Base-by-base conservation (phyloP, 2,329 filamentous ascomycete species). In the Eurotiales sp. region DNA sequence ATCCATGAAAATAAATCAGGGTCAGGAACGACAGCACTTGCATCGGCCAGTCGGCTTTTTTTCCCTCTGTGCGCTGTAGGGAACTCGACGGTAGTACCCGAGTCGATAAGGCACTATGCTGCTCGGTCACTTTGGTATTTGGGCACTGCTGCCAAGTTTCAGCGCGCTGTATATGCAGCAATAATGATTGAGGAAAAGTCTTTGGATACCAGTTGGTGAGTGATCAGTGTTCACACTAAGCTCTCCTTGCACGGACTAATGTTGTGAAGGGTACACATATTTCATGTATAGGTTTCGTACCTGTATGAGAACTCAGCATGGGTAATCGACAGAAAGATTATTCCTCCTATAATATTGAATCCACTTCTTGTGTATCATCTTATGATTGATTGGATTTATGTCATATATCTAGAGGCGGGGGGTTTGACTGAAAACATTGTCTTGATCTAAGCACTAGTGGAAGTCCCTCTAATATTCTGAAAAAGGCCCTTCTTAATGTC, bases 401-500 rank as follows among this genome's bases (percentile, higher is more conserved):
- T 8, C 34, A 15, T 37, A 12, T 37, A 8, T 37, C 8, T 15
- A 37, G n/a, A 15, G 15, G 17, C 21, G 8, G 34, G 34, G 32
- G 19, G 34, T 19, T 11, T 21, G 21, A 7, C 12, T 37, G 34
- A 15, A 19, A 37, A 37, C n/a, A n/a, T n/a, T n/a, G n/a, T n/a
- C n/a, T n/a, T n/a, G n/a, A 22, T 8, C 27, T 50, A 50, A 34
- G 39, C 49, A 43, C 30, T 40, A 22, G 51, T 46, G 2, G 50
- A 30, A 14, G 58, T 48, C 23, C 67, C 62, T 11, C 67, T 66
- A 17, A 76, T 66, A 22, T 64, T 67, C 54, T 72, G 70, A 58
- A 80, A 80, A 8, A 80, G 64, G 55, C 72, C 74, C 56, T 73
- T 72, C 62, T 79, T 80, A 23, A 79, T 73, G 41, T 78, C 74